Base-by-base conservation (phyloP, 306 rosid species). In the Echinosophora koreensis region DNA sequence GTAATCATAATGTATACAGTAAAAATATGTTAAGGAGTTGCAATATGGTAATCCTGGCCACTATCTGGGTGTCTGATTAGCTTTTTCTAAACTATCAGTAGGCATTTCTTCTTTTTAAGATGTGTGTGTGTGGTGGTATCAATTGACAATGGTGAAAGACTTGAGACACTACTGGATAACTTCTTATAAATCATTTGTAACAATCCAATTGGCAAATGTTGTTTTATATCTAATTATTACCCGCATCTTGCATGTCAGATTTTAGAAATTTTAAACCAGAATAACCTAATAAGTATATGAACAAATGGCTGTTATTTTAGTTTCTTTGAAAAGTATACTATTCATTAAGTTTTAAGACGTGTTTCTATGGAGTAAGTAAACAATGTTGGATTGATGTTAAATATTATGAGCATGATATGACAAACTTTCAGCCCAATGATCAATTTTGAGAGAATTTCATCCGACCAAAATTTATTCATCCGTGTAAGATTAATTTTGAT, bases 391-490 rank as follows among this genome's bases (percentile, higher is more conserved):
- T 80, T 27, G 9, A 42, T 65, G 18, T 52, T 35, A 9, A 44
- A n/a, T 15, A 44, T 60, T 49, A 16, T 37, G 50, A 51, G 32
- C 73, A 18, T 28, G 13, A 9, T 32, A 13, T 46, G 49, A 10
- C 49, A 54, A 42, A 54, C 57, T 77, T 74, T 39, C 10, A 9
- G 16, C 7, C 6, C 35, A 18, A 34, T 69, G 74, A 60, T 72
- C 6, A 12, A 15, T 55, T 63, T 14, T 35, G 54, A 38, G 65
- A 55, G 37, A 77, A 22, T 8, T 66, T 66, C 81, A 77, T 54
- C 52, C 5, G 27, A 66, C 35, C 66, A 39, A 15, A 51, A 9
- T 37, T 34, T 61, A 16, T 56, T 58, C 32, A 39, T 22, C 42
- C 11, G 8, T 65, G 37, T 39, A 13, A 54, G 16, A 60, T 47